phyloP scores from a whole-genome alignment of 192 early-diverging fungal genomes.

The Phlyctochytrium arcticum region DNA sequence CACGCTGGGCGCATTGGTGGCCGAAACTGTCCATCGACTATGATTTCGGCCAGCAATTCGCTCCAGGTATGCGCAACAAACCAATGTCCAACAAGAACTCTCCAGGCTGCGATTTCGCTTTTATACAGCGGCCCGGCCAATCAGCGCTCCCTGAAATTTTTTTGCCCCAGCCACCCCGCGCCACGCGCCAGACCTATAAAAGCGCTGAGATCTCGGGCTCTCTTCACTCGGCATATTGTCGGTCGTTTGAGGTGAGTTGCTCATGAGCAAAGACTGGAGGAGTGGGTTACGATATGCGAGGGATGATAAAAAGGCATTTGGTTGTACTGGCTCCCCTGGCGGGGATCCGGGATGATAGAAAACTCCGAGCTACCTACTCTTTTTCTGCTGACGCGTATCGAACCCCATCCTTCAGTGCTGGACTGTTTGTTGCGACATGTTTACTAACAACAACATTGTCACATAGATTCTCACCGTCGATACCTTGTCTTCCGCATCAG shows the following conservation, averaged over 20 bases:
- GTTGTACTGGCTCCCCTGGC: neutral
- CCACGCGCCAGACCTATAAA: neutral
- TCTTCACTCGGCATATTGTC: neutral
- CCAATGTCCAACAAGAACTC: neutral
- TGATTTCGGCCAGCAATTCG: neutral
- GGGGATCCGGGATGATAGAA: neutral
- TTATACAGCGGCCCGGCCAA: neutral
- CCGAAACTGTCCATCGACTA: neutral
- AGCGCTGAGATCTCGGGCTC: neutral
- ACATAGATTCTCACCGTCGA: neutral
- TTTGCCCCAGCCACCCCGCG: neutral
- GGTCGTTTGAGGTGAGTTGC: neutral
- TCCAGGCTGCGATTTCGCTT: neutral
- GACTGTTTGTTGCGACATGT: neutral
- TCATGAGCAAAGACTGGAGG: neutral
- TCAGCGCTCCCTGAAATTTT: neutral
- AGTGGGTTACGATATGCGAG: neutral
- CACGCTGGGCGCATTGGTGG: neutral
- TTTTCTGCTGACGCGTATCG: neutral
- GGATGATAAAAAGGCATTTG: slow-evolving; percentile 11
- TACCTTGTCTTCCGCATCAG: neutral
- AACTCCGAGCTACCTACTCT: slow-evolving; percentile 2
- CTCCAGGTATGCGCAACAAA: neutral
- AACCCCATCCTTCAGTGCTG: too few relatives aligned
- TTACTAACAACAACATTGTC: neutral